Evolutionary conservation across 108 stramenopile genomes (phyloP).

Genomic region (Fistulifera solaris): DNA sequence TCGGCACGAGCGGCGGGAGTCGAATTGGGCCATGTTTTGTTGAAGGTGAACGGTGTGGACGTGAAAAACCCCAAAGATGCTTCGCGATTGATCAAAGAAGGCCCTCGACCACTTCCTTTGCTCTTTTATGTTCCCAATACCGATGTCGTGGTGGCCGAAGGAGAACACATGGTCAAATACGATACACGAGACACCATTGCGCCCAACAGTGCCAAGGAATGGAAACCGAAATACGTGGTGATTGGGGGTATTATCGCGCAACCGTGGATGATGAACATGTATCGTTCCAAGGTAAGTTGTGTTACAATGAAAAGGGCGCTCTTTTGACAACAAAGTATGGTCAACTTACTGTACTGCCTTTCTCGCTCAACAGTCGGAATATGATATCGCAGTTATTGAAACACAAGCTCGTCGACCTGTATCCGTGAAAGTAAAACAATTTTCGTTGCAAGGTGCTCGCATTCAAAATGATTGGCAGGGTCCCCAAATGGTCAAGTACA

Average conservation of each 20-base stretch:
- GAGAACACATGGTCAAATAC: constrained; percentile 89
- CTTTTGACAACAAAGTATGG: background rate
- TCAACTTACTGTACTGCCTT: background rate
- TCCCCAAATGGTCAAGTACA: constrained; percentile 89
- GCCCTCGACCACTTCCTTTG: constrained; percentile 73
- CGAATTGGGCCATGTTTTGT: constrained; percentile 75
- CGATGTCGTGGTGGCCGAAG: constrained; percentile 73
- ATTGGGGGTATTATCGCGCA: constrained; percentile 90
- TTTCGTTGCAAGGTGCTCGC: constrained; percentile 80
- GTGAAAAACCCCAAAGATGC: constrained; percentile 88
- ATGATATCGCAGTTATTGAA: constrained; percentile 89
- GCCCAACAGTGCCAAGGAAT: constrained; percentile 80
- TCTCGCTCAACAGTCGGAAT: constrained; percentile 48
- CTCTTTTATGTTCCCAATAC: constrained; percentile 83
- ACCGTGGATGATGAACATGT: constrained; percentile 93
- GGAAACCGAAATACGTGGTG: constrained; percentile 88
- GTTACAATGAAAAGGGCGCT: background rate
- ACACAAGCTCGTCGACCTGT: constrained; percentile 82
- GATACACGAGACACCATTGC: constrained; percentile 79
- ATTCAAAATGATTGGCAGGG: constrained; percentile 90
- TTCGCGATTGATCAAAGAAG: constrained; percentile 81
- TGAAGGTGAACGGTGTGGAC: constrained; percentile 84
- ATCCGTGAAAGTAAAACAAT: constrained; percentile 88
- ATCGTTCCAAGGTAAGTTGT: constrained; percentile 74
- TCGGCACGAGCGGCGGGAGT: constrained; percentile 75